These are phyloP conservation scores for Cardamine occulta DNA, from an alignment of 345 rosid species.

Conservation along the genomic window DNA sequence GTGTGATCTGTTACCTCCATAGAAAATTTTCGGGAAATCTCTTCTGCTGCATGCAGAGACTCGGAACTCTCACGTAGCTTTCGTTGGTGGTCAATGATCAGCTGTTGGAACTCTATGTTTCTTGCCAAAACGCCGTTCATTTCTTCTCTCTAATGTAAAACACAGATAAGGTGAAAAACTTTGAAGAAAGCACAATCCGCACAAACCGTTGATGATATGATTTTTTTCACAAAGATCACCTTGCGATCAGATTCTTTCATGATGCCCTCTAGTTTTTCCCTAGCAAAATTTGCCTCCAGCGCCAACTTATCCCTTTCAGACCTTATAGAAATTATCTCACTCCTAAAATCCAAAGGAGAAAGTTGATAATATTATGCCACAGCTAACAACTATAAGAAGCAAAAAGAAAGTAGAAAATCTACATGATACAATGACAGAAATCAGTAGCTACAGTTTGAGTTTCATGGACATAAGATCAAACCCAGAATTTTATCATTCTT, in stretches of 20 bases:
- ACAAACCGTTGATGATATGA: slow-evolving; percentile 5
- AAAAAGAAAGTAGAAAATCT: slow-evolving; percentile 6
- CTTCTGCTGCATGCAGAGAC: slow-evolving; percentile 74
- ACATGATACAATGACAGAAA: slow-evolving; percentile 16
- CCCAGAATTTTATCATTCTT: slow-evolving; percentile 8
- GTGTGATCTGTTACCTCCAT: slow-evolving; percentile 66
- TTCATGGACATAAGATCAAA: background rate
- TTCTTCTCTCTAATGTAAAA: slow-evolving; percentile 64
- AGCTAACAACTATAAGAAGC: slow-evolving; percentile 8
- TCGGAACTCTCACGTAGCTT: slow-evolving; percentile 82
- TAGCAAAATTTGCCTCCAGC: slow-evolving; percentile 71
- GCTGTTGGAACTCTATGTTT: slow-evolving; percentile 86
- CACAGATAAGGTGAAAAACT: slow-evolving; percentile 29
- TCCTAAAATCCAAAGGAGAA: slow-evolving; percentile 51
- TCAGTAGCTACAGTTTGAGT: slow-evolving; percentile 1
- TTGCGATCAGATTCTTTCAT: slow-evolving; percentile 80
- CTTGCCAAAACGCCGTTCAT: slow-evolving; percentile 65
- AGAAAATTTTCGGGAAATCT: slow-evolving; percentile 68
- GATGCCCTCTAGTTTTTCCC: slow-evolving; percentile 72
- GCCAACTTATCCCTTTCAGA: slow-evolving; percentile 84
- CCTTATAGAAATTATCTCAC: slow-evolving; percentile 63
- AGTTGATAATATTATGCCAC: slow-evolving; percentile 8
- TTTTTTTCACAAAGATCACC: slow-evolving; percentile 49
- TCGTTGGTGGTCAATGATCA: slow-evolving; percentile 77
- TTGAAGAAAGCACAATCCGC: slow-evolving; percentile 24